phyloP scores from a whole-genome alignment of 2,329 filamentous ascomycete genomes.

The Paramyrothecium sp. region DNA sequence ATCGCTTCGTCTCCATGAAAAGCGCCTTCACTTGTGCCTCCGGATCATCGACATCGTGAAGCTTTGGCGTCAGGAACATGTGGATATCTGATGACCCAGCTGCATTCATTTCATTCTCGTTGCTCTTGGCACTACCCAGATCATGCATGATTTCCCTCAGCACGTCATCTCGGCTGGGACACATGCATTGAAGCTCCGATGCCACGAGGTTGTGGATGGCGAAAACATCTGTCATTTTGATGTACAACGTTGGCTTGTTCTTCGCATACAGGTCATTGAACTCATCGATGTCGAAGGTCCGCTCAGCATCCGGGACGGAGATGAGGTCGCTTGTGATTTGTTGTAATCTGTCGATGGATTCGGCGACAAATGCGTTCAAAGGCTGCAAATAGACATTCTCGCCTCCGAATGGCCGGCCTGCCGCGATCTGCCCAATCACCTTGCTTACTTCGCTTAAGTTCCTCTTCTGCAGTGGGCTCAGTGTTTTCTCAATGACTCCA shows the following conservation, averaged over 20 bases:
- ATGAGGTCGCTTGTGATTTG: constrained; percentile 77
- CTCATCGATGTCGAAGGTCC: constrained; percentile 96
- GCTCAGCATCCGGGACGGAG: constrained; percentile 80
- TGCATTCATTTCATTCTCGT: constrained; percentile 88
- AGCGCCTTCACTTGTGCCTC: constrained; percentile 89
- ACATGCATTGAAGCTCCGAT: constrained; percentile 74
- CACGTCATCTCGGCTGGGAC: constrained; percentile 78
- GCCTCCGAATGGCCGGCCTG: constrained; percentile 85
- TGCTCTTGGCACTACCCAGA: constrained; percentile 92
- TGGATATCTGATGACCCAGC: constrained; percentile 87
- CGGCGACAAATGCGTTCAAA: constrained; percentile 84
- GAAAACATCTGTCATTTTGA: constrained; percentile 98
- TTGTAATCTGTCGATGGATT: constrained; percentile 77
- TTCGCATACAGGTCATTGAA: constrained; percentile 98
- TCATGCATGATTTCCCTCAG: constrained; percentile 91
- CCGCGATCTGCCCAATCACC: constrained; percentile 83
- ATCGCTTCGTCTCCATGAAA: constrained; percentile 98
- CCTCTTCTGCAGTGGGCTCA: constrained; percentile 89
- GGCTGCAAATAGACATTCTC: constrained; percentile 96
- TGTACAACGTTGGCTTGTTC: constrained; percentile 96
- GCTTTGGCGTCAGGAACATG: constrained; percentile 84
- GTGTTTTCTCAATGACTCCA: constrained; percentile 84
- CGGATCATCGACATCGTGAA: constrained; percentile 88
- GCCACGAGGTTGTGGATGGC: constrained; percentile 89
- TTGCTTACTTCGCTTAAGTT: constrained; percentile 90